Evolutionary conservation across 148 eudicot species (phyloP).

Genomic region (Arctostaphylos glauca): DNA sequence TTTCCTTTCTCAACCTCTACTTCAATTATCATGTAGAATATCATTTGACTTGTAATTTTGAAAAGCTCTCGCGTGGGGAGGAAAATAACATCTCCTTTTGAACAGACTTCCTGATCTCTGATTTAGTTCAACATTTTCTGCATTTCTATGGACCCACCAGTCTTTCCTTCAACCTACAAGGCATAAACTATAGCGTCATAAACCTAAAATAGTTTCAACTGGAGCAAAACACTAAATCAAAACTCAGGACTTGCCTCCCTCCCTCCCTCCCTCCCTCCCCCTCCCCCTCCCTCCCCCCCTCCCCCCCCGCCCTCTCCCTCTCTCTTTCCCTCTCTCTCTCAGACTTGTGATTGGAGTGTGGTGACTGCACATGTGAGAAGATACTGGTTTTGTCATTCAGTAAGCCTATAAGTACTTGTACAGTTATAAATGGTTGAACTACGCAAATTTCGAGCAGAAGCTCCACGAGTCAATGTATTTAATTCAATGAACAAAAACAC

Average conservation of each 20-base stretch:
- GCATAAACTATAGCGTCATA: not conserved
- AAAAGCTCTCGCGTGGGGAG: not conserved
- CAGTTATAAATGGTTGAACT: not conserved
- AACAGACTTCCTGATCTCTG: not conserved
- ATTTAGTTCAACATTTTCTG: not conserved
- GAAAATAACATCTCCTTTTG: not conserved
- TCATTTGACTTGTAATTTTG: not conserved
- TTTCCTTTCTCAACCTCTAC: not conserved
- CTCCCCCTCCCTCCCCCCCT: too few species aligned
- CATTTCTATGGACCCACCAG: not conserved
- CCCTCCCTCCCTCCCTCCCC: too few species aligned
- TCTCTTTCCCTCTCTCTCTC: not conserved
- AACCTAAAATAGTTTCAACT: not conserved
- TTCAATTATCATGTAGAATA: not conserved
- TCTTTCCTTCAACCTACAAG: not conserved
- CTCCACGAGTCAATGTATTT: not conserved
- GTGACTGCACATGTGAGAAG: not conserved
- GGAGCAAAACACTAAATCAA: not conserved
- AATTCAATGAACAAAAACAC: not conserved
- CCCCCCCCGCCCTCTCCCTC: too few species aligned
- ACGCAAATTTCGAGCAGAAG: not conserved
- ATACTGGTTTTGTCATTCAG: not conserved
- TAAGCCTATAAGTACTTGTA: not conserved
- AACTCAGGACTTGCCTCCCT: not conserved
- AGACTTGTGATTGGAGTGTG: not conserved